Conservation (phyloP, 202 grass and related monocot species). For the Panicum hallii region DNA sequence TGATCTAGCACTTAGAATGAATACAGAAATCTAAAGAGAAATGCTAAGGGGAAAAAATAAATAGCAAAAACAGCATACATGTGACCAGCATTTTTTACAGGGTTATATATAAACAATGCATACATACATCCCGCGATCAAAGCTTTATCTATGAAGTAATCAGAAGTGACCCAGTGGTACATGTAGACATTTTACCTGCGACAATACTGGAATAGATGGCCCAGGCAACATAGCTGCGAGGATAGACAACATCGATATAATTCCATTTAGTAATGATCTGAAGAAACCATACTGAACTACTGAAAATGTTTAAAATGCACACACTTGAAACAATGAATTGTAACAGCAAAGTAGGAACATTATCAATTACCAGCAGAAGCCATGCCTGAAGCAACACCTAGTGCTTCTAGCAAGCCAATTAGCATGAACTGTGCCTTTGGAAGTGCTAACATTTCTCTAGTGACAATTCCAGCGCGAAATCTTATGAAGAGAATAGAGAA, state of each 20-base stretch:
- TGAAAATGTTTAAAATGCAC: background rate
- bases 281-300: conserved; percentile 22
- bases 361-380: conserved; percentile 69
- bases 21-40: conserved; percentile 6
- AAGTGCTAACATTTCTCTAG: conserved; percentile 82
- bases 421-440: conserved; percentile 77
- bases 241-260: conserved; percentile 19
- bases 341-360: conserved; percentile 12
- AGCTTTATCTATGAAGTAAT: conserved; percentile 12
- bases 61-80: background rate
- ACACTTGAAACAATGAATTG: conserved; percentile 34
- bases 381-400: conserved; percentile 92
- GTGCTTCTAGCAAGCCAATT: conserved; percentile 78
- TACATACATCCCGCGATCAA: background rate
- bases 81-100: conserved; percentile 3
- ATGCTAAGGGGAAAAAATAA: background rate
- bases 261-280: background rate
- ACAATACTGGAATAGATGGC: conserved; percentile 86
- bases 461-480: conserved; percentile 68
- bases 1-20: conserved; percentile 9
- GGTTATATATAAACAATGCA: conserved; percentile 8
- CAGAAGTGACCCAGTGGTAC: background rate
- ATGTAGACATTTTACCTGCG: conserved; percentile 64
- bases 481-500: conserved; percentile 76
- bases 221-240: conserved; percentile 79